phyloP scores from a whole-genome alignment of 495 filamentous ascomycete species.

The Penicillium mononematosum region DNA sequence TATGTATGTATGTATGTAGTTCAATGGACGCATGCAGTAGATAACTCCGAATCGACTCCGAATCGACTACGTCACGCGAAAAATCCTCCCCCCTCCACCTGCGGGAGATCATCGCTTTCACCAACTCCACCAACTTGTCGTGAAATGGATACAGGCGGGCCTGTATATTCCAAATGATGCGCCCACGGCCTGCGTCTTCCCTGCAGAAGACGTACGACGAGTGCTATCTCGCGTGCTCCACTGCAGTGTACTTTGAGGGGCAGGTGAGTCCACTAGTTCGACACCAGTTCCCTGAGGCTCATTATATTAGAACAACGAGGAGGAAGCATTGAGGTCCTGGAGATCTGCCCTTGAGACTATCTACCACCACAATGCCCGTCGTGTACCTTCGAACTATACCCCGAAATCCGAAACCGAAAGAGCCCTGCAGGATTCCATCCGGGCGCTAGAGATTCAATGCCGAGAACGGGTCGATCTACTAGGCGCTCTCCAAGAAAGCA shows the following conservation, averaged over 20 bases:
- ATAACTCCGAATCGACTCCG: slow-evolving; percentile 32
- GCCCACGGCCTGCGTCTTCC: slow-evolving; percentile 71
- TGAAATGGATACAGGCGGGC: slow-evolving; percentile 33
- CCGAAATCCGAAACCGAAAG: slow-evolving; percentile 84
- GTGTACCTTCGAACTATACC: slow-evolving; percentile 63
- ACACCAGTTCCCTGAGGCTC: slow-evolving; percentile 17
- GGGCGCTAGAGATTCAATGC: slow-evolving; percentile 84
- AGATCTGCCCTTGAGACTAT: slow-evolving; percentile 87
- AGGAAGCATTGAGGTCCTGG: slow-evolving; percentile 91
- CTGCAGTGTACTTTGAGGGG: slow-evolving; percentile 91
- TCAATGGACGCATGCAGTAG: slow-evolving; percentile 26
- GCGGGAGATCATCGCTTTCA: slow-evolving; percentile 25
- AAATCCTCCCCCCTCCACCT: slow-evolving; percentile 27
- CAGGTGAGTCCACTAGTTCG: slow-evolving; percentile 56
- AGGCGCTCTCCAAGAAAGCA: slow-evolving; percentile 74
- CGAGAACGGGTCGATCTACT: slow-evolving; percentile 90
- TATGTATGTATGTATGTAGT: not conserved
- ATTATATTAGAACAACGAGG: slow-evolving; percentile 74
- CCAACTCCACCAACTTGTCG: slow-evolving; percentile 20
- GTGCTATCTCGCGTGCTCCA: slow-evolving; percentile 89
- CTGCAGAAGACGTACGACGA: slow-evolving; percentile 98
- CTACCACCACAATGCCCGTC: slow-evolving; percentile 79
- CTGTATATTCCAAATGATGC: slow-evolving; percentile 60
- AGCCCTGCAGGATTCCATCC: slow-evolving; percentile 75
- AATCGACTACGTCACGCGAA: slow-evolving; percentile 49